Evolutionary conservation across 73 alveolate species (phyloP).

Genomic region (Paramecium tetraurelia): DNA sequence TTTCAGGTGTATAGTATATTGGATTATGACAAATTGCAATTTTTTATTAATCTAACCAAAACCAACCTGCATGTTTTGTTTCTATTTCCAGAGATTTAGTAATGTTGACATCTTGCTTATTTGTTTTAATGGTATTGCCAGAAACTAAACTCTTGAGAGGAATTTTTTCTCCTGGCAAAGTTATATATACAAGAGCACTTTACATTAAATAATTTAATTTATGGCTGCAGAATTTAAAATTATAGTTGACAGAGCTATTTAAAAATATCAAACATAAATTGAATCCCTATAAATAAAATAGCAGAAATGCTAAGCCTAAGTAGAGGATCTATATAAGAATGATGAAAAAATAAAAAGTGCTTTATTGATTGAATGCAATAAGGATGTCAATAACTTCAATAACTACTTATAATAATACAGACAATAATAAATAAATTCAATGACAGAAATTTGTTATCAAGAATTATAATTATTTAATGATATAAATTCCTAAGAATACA

Average conservation of each 20-base stretch:
- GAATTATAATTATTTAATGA: background rate
- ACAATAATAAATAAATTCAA: background rate
- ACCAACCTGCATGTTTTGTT: background rate
- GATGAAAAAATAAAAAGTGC: background rate
- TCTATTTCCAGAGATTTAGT: background rate
- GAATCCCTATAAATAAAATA: background rate
- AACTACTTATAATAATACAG: background rate
- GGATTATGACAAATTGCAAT: slow-evolving; percentile 6
- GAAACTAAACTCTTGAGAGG: background rate
- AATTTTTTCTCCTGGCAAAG: slow-evolving; percentile 39
- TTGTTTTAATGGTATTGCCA: background rate
- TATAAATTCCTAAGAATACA: background rate
- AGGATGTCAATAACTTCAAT: background rate
- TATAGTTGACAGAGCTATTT: background rate
- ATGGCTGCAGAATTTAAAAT: slow-evolving; percentile 36
- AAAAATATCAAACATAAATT: background rate
- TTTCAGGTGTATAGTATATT: slow-evolving; percentile 25
- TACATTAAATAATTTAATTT: background rate
- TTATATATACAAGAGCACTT: slow-evolving; percentile 26
- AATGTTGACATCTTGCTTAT: background rate
- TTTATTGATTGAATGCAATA: background rate
- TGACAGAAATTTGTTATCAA: slow-evolving; percentile 14
- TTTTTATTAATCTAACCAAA: background rate
- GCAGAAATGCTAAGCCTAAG: background rate
- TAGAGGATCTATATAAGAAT: background rate